These are phyloP conservation scores for Trichoderma parareesei DNA, from an alignment of 495 filamentous ascomycete genomes.

Conservation along the genomic window DNA sequence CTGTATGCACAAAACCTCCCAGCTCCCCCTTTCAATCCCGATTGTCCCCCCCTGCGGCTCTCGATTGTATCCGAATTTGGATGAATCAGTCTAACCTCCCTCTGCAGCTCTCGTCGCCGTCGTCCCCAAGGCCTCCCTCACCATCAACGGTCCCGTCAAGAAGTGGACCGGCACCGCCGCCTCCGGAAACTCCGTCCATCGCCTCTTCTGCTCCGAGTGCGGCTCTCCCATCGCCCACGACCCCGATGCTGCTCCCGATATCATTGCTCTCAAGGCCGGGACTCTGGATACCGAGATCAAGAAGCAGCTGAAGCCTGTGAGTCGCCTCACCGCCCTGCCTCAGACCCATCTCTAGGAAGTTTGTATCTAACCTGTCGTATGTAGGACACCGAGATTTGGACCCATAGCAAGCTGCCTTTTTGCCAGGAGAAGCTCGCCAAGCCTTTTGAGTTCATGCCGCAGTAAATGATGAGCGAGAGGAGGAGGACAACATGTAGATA, in stretches of 20 bases:
- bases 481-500: neutral
- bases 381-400: slow-evolving; percentile 63
- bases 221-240: slow-evolving; percentile 63
- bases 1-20: slow-evolving; percentile 34
- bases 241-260: slow-evolving; percentile 56
- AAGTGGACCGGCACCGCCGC: slow-evolving; percentile 46
- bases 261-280: slow-evolving; percentile 63
- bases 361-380: neutral
- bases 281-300: slow-evolving; percentile 54
- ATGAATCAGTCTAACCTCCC: neutral
- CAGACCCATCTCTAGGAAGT: neutral
- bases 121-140: slow-evolving; percentile 54
- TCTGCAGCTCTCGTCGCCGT: slow-evolving; percentile 53
- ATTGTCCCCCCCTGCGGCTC: neutral
- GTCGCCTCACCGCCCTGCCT: slow-evolving; percentile 14
- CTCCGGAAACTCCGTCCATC: slow-evolving; percentile 53
- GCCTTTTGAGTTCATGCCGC: slow-evolving; percentile 54
- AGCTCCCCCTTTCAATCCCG: neutral
- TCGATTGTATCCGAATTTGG: neutral
- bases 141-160: slow-evolving; percentile 55
- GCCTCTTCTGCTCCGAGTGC: slow-evolving; percentile 61
- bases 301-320: slow-evolving; percentile 58
- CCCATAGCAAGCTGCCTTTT: slow-evolving; percentile 58
- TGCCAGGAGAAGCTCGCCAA: slow-evolving; percentile 55
- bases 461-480: slow-evolving; percentile 26